phyloP scores from a whole-genome alignment of 139 green algal genomes.

The Dunaliella sp. region DNA sequence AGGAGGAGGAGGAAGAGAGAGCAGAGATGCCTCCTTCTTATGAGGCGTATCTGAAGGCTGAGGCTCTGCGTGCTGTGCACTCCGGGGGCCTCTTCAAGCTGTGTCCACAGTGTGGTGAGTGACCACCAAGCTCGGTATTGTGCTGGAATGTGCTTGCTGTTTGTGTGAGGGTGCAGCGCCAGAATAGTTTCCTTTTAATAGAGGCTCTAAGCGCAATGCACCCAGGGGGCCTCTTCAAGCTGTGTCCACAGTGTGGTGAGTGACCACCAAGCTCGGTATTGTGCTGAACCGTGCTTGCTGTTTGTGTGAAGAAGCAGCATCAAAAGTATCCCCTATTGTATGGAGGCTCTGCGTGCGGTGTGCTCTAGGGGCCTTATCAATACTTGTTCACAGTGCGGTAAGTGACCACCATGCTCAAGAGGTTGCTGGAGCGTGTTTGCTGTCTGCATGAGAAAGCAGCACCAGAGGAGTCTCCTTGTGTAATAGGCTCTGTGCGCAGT shows the following conservation, averaged over 20 bases:
- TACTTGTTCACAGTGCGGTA: slow-evolving; percentile 17
- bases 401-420: not conserved
- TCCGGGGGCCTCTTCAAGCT: slow-evolving; percentile 12
- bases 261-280: not conserved
- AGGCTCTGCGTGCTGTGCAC: slow-evolving; percentile 1
- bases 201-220: slow-evolving; percentile 2
- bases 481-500: not conserved
- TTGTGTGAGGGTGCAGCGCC: not conserved
- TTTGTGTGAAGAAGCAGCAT: not conserved
- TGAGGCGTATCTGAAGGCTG: slow-evolving; percentile 14
- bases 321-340: too few species aligned
- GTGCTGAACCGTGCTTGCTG: not conserved
- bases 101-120: slow-evolving; percentile 22
- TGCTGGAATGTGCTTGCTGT: not conserved
- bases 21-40: slow-evolving; percentile 2
- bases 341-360: not conserved
- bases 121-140: not conserved
- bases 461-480: not conserved
- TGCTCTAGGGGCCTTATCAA: slow-evolving; percentile 3
- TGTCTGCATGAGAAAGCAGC: not conserved
- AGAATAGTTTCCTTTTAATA: too few species aligned
- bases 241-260: slow-evolving; percentile 22
- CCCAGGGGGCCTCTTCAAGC: slow-evolving; percentile 7
- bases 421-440: not conserved
- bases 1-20: not conserved